Evolutionary conservation across 768 basidiomycete genomes (phyloP).

Genomic region (Boletus sensibilis): DNA sequence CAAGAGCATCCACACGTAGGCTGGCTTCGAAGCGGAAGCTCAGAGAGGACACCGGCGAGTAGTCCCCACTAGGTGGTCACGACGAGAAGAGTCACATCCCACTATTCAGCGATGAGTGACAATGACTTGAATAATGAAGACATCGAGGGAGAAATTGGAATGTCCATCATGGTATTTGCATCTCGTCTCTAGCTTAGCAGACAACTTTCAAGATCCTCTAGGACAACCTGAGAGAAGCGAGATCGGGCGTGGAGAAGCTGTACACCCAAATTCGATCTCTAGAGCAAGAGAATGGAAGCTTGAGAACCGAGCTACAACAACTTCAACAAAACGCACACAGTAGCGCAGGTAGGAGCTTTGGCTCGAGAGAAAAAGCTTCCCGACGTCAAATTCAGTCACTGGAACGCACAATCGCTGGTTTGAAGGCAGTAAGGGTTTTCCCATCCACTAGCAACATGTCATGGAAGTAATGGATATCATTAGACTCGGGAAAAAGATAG

Average conservation of each 20-base stretch:
- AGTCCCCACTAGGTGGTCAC: too few relatives aligned
- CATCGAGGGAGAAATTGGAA: not conserved
- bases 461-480: not conserved
- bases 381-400: slow-evolving; percentile 11
- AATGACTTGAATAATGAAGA: not conserved
- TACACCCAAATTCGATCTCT: slow-evolving; percentile 10
- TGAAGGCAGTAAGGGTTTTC: slow-evolving; percentile 6
- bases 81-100: not conserved
- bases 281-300: not conserved
- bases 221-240: slow-evolving; percentile 6
- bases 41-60: not conserved
- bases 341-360: not conserved
- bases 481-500: slow-evolving; percentile 15
- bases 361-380: not conserved
- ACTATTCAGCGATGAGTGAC: slow-evolving; percentile 3
- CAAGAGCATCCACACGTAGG: slow-evolving; percentile 8
- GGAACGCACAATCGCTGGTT: slow-evolving; percentile 1
- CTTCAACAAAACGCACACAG: not conserved
- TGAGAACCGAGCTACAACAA: slow-evolving; percentile 7
- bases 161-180: slow-evolving; percentile 11
- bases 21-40: not conserved
- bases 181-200: not conserved
- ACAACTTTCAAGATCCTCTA: slow-evolving; percentile 2
- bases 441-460: not conserved
- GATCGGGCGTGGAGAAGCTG: slow-evolving; percentile 11